A percentile compares a stretch with the other conserved stretches of the same genome.
Evolutionary conservation across 2,329 filamentous ascomycete species (phyloP).

Genomic region (Exophiala lecanii-corni): DNA sequence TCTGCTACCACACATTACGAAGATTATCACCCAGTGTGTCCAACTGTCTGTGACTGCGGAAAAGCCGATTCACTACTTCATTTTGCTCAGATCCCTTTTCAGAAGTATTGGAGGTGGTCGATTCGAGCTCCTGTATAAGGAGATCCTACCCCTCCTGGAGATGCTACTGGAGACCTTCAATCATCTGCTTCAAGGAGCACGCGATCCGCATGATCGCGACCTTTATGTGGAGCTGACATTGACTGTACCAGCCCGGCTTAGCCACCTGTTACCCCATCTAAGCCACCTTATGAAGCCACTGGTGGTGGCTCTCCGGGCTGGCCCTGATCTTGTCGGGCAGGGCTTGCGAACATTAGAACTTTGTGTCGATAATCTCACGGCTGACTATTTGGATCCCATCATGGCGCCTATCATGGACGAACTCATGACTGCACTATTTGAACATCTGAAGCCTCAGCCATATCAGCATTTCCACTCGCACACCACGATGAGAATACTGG

Average conservation of each 20-base stretch:
- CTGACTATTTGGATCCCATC: slow-evolving; percentile 95
- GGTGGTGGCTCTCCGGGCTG: slow-evolving; percentile 88
- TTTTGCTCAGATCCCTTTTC: slow-evolving; percentile 86
- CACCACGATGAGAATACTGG: slow-evolving; percentile 94
- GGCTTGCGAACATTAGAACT: slow-evolving; percentile 89
- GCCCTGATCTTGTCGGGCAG: slow-evolving; percentile 90
- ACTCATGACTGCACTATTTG: slow-evolving; percentile 94
- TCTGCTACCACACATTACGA: slow-evolving; percentile 88
- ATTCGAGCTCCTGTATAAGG: slow-evolving; percentile 97
- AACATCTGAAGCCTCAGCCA: slow-evolving; percentile 86
- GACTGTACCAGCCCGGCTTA: slow-evolving; percentile 89
- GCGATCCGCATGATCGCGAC: slow-evolving; percentile 85
- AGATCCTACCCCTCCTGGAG: slow-evolving; percentile 90
- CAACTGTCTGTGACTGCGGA: slow-evolving; percentile 92
- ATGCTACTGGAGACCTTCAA: slow-evolving; percentile 98
- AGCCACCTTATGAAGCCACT: slow-evolving; percentile 96
- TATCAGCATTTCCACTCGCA: slow-evolving; percentile 98
- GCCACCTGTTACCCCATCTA: slow-evolving; percentile 89
- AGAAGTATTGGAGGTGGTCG: slow-evolving; percentile 94
- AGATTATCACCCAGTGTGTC: slow-evolving; percentile 96
- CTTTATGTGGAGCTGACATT: slow-evolving; percentile 95
- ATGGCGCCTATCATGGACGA: slow-evolving; percentile 99
- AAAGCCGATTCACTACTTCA: slow-evolving; percentile 98
- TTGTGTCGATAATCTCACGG: slow-evolving; percentile 96
- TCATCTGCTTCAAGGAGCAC: slow-evolving; percentile 82